Percentiles rank a stretch among this genome's conserved stretches.
Evolutionary conservation across 495 filamentous ascomycete genomes (phyloP).

Genomic region (Friedmanniomyces simplex): DNA sequence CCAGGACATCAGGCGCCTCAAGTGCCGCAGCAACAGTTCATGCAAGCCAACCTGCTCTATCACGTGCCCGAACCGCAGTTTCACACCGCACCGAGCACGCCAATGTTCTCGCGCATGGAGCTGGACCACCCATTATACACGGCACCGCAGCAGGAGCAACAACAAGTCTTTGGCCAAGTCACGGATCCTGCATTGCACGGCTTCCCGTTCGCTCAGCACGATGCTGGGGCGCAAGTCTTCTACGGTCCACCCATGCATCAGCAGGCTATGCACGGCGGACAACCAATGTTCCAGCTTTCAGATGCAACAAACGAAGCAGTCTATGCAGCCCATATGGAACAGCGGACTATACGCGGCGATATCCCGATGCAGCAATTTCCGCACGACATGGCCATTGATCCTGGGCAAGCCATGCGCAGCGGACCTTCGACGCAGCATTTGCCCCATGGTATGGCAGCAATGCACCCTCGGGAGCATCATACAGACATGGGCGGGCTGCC

Average conservation of each 20-base stretch:
- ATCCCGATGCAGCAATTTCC: no score
- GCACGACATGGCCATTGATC: no score
- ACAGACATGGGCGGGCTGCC: neutral
- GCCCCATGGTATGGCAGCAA: no score
- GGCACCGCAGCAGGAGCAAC: neutral
- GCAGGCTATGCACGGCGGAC: neutral
- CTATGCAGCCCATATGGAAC: no score
- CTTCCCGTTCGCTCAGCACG: no score
- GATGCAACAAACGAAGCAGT: no score
- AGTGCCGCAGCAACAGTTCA: neutral
- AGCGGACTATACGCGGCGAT: no score
- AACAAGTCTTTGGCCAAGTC: neutral
- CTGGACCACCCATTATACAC: neutral
- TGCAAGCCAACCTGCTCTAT: neutral
- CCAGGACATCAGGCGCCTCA: neutral
- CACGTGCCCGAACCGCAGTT: slow-evolving; percentile 2
- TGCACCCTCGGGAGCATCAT: no score
- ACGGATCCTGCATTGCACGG: neutral
- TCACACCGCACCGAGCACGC: slow-evolving; percentile 7
- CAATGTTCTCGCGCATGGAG: neutral
- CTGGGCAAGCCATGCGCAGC: no score
- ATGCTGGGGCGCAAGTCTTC: no score
- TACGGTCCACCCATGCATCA: neutral
- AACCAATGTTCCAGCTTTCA: no score
- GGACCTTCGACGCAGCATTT: no score